These are phyloP conservation scores for Venturia oleaginea DNA, from an alignment of 2,329 filamentous ascomycete genomes.

Conservation along the genomic window DNA sequence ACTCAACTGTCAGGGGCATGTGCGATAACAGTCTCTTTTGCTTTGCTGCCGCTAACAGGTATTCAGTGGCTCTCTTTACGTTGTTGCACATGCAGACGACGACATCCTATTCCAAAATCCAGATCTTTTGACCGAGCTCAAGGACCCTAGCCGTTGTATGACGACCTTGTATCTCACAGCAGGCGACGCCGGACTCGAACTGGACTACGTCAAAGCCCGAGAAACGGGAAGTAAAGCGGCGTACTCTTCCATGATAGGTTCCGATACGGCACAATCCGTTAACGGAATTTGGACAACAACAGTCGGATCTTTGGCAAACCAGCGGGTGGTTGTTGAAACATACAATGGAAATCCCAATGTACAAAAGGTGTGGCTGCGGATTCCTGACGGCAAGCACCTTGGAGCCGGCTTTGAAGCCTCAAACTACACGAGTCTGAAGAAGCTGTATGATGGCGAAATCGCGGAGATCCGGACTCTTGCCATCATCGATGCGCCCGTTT, in stretches of 20 bases:
- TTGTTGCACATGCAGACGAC: constrained; percentile 23
- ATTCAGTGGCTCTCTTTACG: constrained; percentile 22
- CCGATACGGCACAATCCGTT: constrained; percentile 9
- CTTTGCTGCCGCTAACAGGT: neutral
- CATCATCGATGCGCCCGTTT: constrained; percentile 17
- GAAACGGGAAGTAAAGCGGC: constrained; percentile 22
- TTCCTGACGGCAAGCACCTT: constrained; percentile 20
- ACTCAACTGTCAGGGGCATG: neutral
- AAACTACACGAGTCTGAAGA: constrained; percentile 18
- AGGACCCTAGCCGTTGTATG: constrained; percentile 21
- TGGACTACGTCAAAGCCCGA: constrained; percentile 17
- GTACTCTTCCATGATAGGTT: constrained; percentile 20
- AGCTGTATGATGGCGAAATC: constrained; percentile 18
- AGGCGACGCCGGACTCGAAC: constrained; percentile 19
- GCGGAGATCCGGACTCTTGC: constrained; percentile 17
- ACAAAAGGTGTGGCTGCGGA: constrained; percentile 22
- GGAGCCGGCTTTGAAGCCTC: constrained; percentile 19
- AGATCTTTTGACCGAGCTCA: constrained; percentile 22
- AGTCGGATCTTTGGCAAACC: constrained; percentile 12
- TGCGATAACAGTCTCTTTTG: neutral
- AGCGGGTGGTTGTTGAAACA: constrained; percentile 16
- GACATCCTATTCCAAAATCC: constrained; percentile 23
- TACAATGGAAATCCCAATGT: constrained; percentile 17
- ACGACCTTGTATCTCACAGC: constrained; percentile 22
- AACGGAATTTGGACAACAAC: constrained; percentile 12